Evolutionary conservation across 2,329 filamentous ascomycete species (phyloP).

Genomic region (Beauveria brongniartii): DNA sequence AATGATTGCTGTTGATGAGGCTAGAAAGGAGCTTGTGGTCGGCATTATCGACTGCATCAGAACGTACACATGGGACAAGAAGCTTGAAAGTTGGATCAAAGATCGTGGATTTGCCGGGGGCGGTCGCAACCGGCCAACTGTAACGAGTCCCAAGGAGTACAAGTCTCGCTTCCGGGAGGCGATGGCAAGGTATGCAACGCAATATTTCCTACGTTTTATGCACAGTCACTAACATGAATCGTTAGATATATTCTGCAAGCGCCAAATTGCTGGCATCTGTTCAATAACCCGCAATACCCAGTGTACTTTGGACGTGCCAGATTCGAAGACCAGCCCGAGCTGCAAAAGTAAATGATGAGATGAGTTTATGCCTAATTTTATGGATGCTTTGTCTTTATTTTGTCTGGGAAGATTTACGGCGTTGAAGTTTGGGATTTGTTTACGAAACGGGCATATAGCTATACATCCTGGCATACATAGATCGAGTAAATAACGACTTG

Average conservation of each 20-base stretch:
- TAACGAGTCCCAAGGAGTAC: conserved; percentile 96
- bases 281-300: conserved; percentile 37
- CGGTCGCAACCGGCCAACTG: conserved; percentile 78
- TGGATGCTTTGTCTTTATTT: neutral
- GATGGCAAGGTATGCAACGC: conserved; percentile 71
- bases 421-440: conserved; percentile 2
- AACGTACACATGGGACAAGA: conserved; percentile 99
- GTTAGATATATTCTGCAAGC: conserved; percentile 62
- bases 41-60: conserved; percentile 98
- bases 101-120: conserved; percentile 77
- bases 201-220: neutral
- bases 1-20: conserved; percentile 96
- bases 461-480: neutral
- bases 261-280: conserved; percentile 70
- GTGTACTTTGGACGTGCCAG: conserved; percentile 28
- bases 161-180: conserved; percentile 92
- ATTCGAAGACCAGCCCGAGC: conserved; percentile 30
- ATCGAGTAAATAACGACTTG: neutral
- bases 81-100: conserved; percentile 99
- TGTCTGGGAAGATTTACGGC: neutral
- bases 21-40: conserved; percentile 82
- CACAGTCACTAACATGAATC: neutral
- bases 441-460: neutral
- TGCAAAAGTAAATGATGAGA: conserved; percentile 3
- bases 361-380: neutral